These are phyloP conservation scores for Penicillium sp. DNA, from an alignment of 2,329 filamentous ascomycete species.

Conservation along the genomic window DNA sequence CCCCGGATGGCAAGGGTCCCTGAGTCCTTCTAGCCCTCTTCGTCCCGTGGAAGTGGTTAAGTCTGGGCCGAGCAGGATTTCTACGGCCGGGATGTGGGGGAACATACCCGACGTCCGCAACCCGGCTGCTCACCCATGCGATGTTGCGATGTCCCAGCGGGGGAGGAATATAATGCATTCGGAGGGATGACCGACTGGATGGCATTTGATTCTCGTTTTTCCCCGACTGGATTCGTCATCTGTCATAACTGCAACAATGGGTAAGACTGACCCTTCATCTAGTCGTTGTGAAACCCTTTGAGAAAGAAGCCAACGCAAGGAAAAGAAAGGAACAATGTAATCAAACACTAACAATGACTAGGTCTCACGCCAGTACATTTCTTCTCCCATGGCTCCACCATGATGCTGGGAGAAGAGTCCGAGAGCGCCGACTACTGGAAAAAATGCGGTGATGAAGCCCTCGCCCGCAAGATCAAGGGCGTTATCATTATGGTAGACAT, in stretches of 20 bases:
- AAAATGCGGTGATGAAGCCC: conserved; percentile 63
- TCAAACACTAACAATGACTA: conserved; percentile 1
- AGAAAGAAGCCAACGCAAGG: background rate
- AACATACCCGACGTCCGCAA: conserved; percentile 10
- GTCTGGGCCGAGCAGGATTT: background rate
- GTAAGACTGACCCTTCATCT: background rate
- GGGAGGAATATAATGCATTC: conserved; percentile 3
- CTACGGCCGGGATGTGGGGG: conserved; percentile 21
- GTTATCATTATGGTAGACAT: conserved; percentile 63
- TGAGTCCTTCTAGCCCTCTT: background rate
- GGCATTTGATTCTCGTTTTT: background rate
- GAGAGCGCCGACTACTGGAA: conserved; percentile 67
- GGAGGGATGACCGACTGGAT: background rate
- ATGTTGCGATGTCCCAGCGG: background rate
- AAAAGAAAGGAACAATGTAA: background rate
- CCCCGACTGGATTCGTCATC: background rate
- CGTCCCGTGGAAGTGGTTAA: background rate
- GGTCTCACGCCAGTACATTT: conserved; percentile 60
- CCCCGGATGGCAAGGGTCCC: background rate
- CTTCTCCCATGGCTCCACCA: conserved; percentile 71
- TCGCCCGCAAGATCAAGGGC: conserved; percentile 61
- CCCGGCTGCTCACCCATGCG: background rate
- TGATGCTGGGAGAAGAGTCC: conserved; percentile 69
- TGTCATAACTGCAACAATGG: background rate
- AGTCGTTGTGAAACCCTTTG: too few species aligned